These are phyloP conservation scores for Fomes fomentarius DNA, from an alignment of 1,284 basidiomycete genomes.

Conservation along the genomic window DNA sequence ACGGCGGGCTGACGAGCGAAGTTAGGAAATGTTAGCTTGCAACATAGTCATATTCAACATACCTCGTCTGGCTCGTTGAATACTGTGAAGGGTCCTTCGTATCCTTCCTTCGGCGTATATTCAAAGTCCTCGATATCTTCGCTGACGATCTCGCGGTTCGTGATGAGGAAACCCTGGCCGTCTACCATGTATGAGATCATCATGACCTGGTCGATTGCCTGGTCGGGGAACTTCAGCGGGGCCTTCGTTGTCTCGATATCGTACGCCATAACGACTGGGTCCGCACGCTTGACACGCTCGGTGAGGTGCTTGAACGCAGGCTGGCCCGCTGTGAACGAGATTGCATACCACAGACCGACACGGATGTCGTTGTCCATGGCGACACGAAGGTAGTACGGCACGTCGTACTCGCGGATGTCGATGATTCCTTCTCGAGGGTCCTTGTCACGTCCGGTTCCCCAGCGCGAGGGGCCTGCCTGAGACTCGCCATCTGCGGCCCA, in stretches of 20 bases:
- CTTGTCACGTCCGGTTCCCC: constrained; percentile 53
- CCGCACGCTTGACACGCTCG: constrained; percentile 96
- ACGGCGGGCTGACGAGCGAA: constrained; percentile 60
- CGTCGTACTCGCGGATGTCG: constrained; percentile 96
- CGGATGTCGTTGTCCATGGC: constrained; percentile 99
- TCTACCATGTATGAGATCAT: constrained; percentile 99
- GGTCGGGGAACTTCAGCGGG: constrained; percentile 98
- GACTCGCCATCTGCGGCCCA: constrained; percentile 59
- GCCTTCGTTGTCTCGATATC: constrained; percentile 99
- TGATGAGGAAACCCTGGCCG: constrained; percentile 96
- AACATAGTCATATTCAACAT: constrained; percentile 21
- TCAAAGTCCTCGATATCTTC: constrained; percentile 99
- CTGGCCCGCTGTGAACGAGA: constrained; percentile 83
- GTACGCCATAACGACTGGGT: constrained; percentile 98
- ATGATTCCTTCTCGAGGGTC: constrained; percentile 92
- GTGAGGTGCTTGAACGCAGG: constrained; percentile 76
- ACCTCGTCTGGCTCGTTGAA: constrained; percentile 97
- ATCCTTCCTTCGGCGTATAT: constrained; percentile 98
- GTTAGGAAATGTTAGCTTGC: not conserved
- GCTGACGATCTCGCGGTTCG: constrained; percentile 95
- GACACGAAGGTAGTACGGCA: constrained; percentile 96
- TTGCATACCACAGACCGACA: constrained; percentile 95
- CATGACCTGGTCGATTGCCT: constrained; percentile 97
- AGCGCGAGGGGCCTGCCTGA: constrained; percentile 30
- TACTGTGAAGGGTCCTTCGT: constrained; percentile 95